Evolutionary conservation across 78 protist species (phyloP).

Genomic region (Dictyostelium citrinum): DNA sequence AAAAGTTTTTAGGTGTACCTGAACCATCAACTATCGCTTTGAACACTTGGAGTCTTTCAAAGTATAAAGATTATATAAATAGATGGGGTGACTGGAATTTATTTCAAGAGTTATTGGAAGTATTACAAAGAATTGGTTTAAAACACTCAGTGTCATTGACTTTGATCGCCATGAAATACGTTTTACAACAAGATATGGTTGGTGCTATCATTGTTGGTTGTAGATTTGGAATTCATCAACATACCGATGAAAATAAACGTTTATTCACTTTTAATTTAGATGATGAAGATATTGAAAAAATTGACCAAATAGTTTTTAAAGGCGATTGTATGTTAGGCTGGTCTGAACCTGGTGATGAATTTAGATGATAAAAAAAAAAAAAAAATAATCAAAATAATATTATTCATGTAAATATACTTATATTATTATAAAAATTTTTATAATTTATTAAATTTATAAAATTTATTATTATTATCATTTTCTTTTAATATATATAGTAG

Average conservation of each 20-base stretch:
- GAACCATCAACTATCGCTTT: slow-evolving; percentile 61
- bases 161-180: slow-evolving; percentile 28
- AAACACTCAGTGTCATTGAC: slow-evolving; percentile 54
- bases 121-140: slow-evolving; percentile 20
- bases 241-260: slow-evolving; percentile 25
- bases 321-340: slow-evolving; percentile 75
- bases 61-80: slow-evolving; percentile 36
- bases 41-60: slow-evolving; percentile 69
- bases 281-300: slow-evolving; percentile 9
- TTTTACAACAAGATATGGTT: slow-evolving; percentile 18
- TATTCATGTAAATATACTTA: neutral
- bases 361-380: neutral
- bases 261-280: slow-evolving; percentile 30
- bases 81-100: slow-evolving; percentile 75
- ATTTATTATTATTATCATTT: neutral
- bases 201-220: slow-evolving; percentile 57
- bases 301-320: slow-evolving; percentile 4
- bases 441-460: too few relatives aligned
- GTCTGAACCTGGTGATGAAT: slow-evolving; percentile 64
- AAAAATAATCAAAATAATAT: neutral
- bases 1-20: slow-evolving; percentile 76
- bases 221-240: slow-evolving; percentile 57
- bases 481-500: neutral
- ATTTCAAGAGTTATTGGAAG: slow-evolving; percentile 57
- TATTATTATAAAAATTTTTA: neutral